phyloP scores from a whole-genome alignment of 306 rosid genomes.

The Glycine soja region DNA sequence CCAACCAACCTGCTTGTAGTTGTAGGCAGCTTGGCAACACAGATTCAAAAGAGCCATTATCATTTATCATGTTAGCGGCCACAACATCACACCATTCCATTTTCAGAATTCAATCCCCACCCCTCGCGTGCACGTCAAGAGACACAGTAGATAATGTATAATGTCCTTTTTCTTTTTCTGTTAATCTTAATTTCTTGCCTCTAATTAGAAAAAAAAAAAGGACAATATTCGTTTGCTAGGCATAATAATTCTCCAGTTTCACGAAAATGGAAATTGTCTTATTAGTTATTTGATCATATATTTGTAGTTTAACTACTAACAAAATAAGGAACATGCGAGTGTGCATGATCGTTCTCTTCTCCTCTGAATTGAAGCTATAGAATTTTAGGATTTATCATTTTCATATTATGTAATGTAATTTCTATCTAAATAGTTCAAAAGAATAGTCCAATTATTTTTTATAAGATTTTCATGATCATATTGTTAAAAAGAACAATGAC shows the following conservation, averaged over 20 bases:
- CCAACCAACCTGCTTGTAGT: not conserved
- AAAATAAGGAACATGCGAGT: not conserved
- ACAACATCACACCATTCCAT: slow-evolving; percentile 9
- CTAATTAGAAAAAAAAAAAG: not conserved
- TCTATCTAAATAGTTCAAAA: no score
- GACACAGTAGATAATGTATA: not conserved
- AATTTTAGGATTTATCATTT: not conserved
- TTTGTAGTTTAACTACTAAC: not conserved
- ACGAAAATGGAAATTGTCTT: not conserved
- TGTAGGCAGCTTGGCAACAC: slow-evolving; percentile 2
- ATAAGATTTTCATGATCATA: no score
- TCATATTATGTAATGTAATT: no score
- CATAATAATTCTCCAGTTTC: slow-evolving; percentile 21
- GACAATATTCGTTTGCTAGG: not conserved
- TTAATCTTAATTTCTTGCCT: not conserved
- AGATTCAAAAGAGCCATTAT: slow-evolving; percentile 38
- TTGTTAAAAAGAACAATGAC: no score
- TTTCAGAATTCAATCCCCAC: slow-evolving; percentile 29
- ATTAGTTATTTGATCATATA: not conserved
- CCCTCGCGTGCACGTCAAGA: slow-evolving; percentile 51
- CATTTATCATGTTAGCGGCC: not conserved
- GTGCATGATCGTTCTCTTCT: not conserved
- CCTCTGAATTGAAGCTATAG: not conserved
- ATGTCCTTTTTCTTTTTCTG: not conserved
- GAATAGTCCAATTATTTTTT: no score